A percentile compares a stretch with the other conserved stretches of the same genome.
These are phyloP conservation scores for Cryphonectria radicalis DNA, from an alignment of 2,329 filamentous ascomycete species.

Conservation along the genomic window DNA sequence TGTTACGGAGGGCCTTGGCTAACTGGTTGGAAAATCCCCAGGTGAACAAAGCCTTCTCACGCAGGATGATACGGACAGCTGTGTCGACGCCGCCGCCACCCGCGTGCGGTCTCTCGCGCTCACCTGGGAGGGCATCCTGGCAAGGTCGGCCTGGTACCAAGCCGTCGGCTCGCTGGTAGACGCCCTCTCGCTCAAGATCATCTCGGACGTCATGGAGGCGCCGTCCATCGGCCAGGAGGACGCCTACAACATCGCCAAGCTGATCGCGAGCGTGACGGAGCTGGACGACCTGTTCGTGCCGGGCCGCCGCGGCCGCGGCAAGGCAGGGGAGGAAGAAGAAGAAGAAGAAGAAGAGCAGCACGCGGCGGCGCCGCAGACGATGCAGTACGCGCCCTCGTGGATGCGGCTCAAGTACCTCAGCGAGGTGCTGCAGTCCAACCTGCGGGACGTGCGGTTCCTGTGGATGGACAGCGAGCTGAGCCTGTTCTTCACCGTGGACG, in stretches of 20 bases:
- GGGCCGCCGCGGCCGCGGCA: conserved; percentile 37
- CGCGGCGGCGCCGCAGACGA: conserved; percentile 57
- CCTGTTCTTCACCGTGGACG: conserved; percentile 62
- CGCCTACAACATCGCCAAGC: conserved; percentile 62
- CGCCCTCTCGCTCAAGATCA: conserved; percentile 61
- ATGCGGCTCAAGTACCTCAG: conserved; percentile 66
- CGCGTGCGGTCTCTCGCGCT: conserved; percentile 58
- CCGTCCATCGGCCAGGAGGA: conserved; percentile 66
- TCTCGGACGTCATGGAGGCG: conserved; percentile 65
- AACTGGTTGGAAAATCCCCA: conserved; percentile 37
- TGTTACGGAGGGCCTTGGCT: neutral
- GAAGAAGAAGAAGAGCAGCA: conserved; percentile 28
- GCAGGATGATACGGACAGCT: conserved; percentile 57
- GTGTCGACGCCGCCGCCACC: conserved; percentile 56
- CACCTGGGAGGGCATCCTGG: conserved; percentile 62
- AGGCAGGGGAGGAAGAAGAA: conserved; percentile 29
- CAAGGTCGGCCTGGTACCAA: conserved; percentile 65
- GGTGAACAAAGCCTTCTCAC: conserved; percentile 61
- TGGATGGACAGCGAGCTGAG: conserved; percentile 71
- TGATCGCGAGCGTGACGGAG: conserved; percentile 61
- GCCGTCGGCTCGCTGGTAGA: conserved; percentile 65
- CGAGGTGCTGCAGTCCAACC: conserved; percentile 68
- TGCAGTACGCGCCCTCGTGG: conserved; percentile 66
- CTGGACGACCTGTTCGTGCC: conserved; percentile 65
- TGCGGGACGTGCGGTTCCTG: conserved; percentile 64